phyloP scores from a whole-genome alignment of 1,284 basidiomycete genomes.

The Moesziomyces globuligerus region DNA sequence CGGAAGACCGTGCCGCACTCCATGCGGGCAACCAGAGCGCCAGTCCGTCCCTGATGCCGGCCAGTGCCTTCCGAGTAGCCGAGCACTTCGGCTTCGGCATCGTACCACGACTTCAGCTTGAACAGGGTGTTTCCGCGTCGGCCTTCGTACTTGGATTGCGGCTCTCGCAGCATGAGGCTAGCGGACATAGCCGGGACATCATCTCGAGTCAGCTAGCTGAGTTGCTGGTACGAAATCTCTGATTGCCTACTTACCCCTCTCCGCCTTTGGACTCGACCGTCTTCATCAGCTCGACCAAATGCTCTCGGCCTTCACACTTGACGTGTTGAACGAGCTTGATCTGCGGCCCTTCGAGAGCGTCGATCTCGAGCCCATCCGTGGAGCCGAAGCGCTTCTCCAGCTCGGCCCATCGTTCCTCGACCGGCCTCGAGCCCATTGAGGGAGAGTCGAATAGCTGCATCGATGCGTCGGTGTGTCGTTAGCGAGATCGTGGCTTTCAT shows the following conservation, averaged over 20 bases:
- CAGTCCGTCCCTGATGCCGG: constrained; percentile 72
- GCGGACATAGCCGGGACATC: background rate
- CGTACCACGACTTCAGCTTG: constrained; percentile 78
- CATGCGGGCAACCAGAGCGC: constrained; percentile 75
- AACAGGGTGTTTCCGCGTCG: constrained; percentile 72
- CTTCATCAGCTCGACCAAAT: constrained; percentile 73
- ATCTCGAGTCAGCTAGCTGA: background rate
- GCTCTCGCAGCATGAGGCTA: constrained; percentile 74
- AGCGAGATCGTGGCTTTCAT: too few relatives aligned
- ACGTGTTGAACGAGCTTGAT: constrained; percentile 73
- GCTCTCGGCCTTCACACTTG: constrained; percentile 70
- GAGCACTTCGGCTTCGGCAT: constrained; percentile 75
- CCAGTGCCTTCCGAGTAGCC: constrained; percentile 74
- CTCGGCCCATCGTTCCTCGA: constrained; percentile 73
- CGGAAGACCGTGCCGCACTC: constrained; percentile 71
- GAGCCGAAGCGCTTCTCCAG: constrained; percentile 72
- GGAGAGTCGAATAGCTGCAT: constrained; percentile 77
- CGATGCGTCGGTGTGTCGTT: too few relatives aligned
- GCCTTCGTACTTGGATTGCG: constrained; percentile 72
- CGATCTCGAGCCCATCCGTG: constrained; percentile 49
- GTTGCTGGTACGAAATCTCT: too few relatives aligned
- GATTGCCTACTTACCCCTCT: constrained; percentile 72
- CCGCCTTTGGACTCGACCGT: constrained; percentile 73
- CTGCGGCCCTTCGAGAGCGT: constrained; percentile 62
- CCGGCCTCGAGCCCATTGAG: constrained; percentile 70